These are phyloP conservation scores for Yarrowia sp. DNA, from an alignment of 805 yeast genomes.

Conservation along the genomic window DNA sequence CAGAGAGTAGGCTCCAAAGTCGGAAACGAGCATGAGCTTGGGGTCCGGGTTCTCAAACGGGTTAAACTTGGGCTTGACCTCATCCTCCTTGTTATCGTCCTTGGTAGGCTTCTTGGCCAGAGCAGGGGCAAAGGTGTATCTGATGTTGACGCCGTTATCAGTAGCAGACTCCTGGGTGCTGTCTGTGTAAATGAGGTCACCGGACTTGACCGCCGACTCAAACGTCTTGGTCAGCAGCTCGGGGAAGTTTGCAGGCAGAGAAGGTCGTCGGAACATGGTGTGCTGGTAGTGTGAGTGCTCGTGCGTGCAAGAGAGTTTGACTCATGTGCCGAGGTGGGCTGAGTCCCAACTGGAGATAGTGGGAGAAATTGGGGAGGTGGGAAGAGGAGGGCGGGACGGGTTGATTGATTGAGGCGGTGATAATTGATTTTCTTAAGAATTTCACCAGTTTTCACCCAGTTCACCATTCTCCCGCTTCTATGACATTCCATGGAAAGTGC, in stretches of 20 bases:
- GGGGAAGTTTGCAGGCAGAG: slow-evolving; percentile 11
- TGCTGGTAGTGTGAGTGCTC: background rate
- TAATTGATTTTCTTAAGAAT: background rate
- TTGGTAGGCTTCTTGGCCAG: slow-evolving; percentile 39
- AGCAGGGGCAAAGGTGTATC: slow-evolving; percentile 42
- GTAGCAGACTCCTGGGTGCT: slow-evolving; percentile 43
- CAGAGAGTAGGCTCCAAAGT: slow-evolving; percentile 52
- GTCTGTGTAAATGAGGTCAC: slow-evolving; percentile 53
- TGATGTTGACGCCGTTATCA: slow-evolving; percentile 35
- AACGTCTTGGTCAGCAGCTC: slow-evolving; percentile 37
- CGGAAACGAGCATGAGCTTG: slow-evolving; percentile 58
- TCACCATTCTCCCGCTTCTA: background rate
- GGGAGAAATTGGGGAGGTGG: too few relatives aligned
- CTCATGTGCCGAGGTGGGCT: slow-evolving; percentile 9
- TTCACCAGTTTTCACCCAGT: too few relatives aligned
- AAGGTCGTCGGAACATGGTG: slow-evolving; percentile 17
- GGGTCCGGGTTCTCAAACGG: slow-evolving; percentile 85
- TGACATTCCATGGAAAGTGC: background rate
- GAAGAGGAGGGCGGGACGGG: too few relatives aligned
- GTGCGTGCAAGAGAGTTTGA: background rate
- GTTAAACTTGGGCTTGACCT: slow-evolving; percentile 37
- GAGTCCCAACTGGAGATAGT: background rate
- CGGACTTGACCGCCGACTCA: slow-evolving; percentile 48
- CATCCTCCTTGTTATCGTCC: slow-evolving; percentile 7
- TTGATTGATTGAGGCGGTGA: background rate